Percentiles rank a stretch among this genome's conserved stretches.
These are phyloP conservation scores for Diaporthe australafricana DNA, from an alignment of 2,329 filamentous ascomycete species.

Conservation along the genomic window DNA sequence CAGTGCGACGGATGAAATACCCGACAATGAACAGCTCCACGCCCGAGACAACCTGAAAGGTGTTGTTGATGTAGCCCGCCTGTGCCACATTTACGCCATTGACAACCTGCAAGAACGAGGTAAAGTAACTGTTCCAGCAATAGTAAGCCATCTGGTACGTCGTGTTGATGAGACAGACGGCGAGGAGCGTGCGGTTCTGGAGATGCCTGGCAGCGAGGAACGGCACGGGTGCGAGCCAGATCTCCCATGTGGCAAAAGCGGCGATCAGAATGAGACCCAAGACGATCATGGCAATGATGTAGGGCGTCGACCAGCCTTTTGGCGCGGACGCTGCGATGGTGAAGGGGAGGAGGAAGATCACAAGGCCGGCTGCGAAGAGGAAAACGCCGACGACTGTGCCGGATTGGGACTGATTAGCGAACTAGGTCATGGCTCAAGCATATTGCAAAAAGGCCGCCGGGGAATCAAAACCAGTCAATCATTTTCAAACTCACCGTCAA, in stretches of 20 bases:
- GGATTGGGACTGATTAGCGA: neutral
- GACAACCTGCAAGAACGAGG: constrained; percentile 67
- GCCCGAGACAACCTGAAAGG: constrained; percentile 62
- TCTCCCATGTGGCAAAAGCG: constrained; percentile 63
- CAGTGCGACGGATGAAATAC: constrained; percentile 56
- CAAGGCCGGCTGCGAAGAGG: constrained; percentile 67
- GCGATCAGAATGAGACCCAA: constrained; percentile 69
- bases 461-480: neutral
- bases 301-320: constrained; percentile 61
- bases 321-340: constrained; percentile 63
- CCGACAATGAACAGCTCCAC: constrained; percentile 62
- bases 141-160: constrained; percentile 63
- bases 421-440: too few species aligned
- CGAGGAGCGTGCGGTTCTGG: constrained; percentile 62
- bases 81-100: constrained; percentile 54
- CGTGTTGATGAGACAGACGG: constrained; percentile 57
- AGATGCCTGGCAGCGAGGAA: constrained; percentile 67
- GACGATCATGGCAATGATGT: constrained; percentile 71
- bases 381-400: constrained; percentile 62
- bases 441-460: neutral
- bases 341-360: constrained; percentile 74
- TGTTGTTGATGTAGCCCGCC: constrained; percentile 60
- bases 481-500: constrained; percentile 59
- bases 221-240: constrained; percentile 65
- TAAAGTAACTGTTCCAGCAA: constrained; percentile 65